Evolutionary conservation across 192 early-diverging fungal genomes (phyloP), one percentile per base, ranked within the genome.

Genomic region (Paraglomus brasilianum): DNA sequence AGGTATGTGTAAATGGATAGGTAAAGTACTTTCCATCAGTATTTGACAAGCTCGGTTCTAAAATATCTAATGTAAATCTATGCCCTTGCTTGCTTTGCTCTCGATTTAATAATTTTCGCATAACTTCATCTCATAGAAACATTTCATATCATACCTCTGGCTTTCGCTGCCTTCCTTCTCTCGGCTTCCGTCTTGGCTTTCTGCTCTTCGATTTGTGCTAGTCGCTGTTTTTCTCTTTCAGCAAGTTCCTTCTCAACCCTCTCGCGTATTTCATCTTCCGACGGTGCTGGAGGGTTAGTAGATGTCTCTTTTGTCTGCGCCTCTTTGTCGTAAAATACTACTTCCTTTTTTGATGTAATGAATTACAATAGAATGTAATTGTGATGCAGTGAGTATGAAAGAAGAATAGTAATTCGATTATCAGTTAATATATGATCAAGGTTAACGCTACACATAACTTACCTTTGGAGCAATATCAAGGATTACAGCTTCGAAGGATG

Each of bases 281-380:
- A 72, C 11, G 76, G 75, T 67, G 79, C 75, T 59, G 77, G 79
- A 9, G 79, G 72, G 40, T 83, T 83, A 68, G 82, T 80, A 11
- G 80, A 83, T 17, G 71, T 81, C 42, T 86, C 87, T 0, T 76
- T 74, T 5, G 91, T 92, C 72, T 93, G 91, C 6, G 88, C 84
- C 69, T 94, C 95, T 75, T 97, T 97, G 74, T 85, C 91, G 80
- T 98, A 98, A 30, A 86, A 83, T 15, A 96, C 89, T 56, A 81
- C 83, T 80, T 95, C 89, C 89, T 91, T 59, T 36, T 17, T 14
- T 44, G 44, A 40, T 58, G 24, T 46, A 67, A 67, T 44, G 13
- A 19, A 43, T 13, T 47, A 24, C 15, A 72, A 3, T 30, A 30
- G 30, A 5, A 40, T 43, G 13, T 5, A 15, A 59, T 8, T 30